A percentile compares a stretch with the other conserved stretches of the same genome.
Evolutionary conservation across 495 filamentous ascomycete genomes (phyloP).

Genomic region (Glonium stellatum): DNA sequence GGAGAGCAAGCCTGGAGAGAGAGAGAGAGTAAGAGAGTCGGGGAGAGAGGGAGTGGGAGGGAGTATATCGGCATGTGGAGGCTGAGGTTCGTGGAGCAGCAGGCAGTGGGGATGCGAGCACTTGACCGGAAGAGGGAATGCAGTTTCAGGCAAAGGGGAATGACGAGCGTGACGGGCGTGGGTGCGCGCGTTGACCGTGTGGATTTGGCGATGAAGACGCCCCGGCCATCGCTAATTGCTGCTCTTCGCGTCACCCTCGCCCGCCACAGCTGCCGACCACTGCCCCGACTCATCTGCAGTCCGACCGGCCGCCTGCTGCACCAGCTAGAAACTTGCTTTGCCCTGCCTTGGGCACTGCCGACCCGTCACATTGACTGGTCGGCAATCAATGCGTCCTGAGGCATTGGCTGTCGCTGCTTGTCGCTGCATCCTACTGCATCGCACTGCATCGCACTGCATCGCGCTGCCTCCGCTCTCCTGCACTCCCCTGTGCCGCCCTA

Average conservation of each 20-base stretch:
- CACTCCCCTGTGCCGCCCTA: neutral
- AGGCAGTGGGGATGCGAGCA: neutral
- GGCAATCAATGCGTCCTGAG: conserved; percentile 20
- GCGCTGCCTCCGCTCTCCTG: neutral
- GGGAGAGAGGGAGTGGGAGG: conserved; percentile 1
- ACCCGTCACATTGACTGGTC: conserved; percentile 2
- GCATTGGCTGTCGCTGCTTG: conserved; percentile 17
- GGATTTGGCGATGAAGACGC: neutral
- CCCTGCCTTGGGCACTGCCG: conserved; percentile 4
- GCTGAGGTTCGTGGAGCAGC: conserved; percentile 1
- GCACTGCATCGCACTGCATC: neutral
- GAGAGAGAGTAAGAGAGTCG: conserved; percentile 4
- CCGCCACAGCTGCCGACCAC: neutral
- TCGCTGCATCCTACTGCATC: neutral
- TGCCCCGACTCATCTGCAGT: neutral
- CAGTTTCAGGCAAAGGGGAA: neutral
- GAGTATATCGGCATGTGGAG: conserved; percentile 12
- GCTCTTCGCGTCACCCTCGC: neutral
- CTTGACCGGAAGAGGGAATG: neutral
- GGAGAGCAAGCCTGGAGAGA: conserved; percentile 22
- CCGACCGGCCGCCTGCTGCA: conserved; percentile 1
- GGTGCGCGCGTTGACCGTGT: conserved; percentile 4
- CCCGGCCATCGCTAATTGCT: neutral
- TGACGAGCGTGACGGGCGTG: neutral
- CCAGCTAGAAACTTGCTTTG: neutral